Conservation (phyloP, 768 basidiomycete species). For the Paxillus involutus region DNA sequence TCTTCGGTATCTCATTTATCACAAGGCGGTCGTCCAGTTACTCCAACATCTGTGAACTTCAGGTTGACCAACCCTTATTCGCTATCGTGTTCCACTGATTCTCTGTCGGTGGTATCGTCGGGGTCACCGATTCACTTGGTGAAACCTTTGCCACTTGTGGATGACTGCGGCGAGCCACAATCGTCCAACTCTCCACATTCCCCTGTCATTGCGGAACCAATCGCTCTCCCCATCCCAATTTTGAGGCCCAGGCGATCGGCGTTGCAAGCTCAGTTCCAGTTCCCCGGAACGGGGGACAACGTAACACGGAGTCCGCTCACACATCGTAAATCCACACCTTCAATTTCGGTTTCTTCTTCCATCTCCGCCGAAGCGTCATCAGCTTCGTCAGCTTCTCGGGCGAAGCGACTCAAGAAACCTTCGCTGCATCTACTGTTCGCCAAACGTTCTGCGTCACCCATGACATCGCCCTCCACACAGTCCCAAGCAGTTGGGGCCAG, state of each 20-base stretch:
- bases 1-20: slow-evolving; percentile 35
- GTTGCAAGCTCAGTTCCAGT: slow-evolving; percentile 38
- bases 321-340: slow-evolving; percentile 37
- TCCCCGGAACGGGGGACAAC: slow-evolving; percentile 41
- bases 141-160: slow-evolving; percentile 39
- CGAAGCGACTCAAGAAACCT: slow-evolving; percentile 57
- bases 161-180: slow-evolving; percentile 27
- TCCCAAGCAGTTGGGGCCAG: slow-evolving; percentile 20
- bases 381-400: slow-evolving; percentile 34
- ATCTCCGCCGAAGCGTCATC: slow-evolving; percentile 33
- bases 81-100: slow-evolving; percentile 60
- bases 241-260: slow-evolving; percentile 17
- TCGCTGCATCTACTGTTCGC: slow-evolving; percentile 69
- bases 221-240: slow-evolving; percentile 24
- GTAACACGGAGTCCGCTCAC: slow-evolving; percentile 30
- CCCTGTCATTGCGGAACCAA: slow-evolving; percentile 31
- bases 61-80: slow-evolving; percentile 27
- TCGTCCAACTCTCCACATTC: slow-evolving; percentile 25
- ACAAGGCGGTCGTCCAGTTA: slow-evolving; percentile 30
- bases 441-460: slow-evolving; percentile 56
- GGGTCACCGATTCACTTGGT: slow-evolving; percentile 31
- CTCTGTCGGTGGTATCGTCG: slow-evolving; percentile 55
- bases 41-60: slow-evolving; percentile 33
- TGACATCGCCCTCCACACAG: slow-evolving; percentile 31
- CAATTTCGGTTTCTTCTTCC: slow-evolving; percentile 32